Conservation (phyloP, 495 filamentous ascomycete species). For the Annulohypoxylon bovei region DNA sequence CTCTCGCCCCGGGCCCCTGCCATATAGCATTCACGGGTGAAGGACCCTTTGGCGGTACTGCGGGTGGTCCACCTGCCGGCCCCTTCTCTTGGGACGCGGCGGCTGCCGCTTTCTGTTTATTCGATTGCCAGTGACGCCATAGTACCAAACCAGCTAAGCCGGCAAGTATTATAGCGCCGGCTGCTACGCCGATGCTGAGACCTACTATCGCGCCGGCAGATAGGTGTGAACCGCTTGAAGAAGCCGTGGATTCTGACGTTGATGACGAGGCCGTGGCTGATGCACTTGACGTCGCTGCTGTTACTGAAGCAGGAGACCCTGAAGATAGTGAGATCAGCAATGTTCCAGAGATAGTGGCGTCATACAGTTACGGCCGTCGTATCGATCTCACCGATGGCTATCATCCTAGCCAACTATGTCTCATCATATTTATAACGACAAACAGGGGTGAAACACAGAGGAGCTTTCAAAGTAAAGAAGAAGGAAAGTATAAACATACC, state of each 20-base stretch:
- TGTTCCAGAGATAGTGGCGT: background rate
- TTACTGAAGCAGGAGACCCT: conserved; percentile 14
- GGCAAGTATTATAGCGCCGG: conserved; percentile 11
- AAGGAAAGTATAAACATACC: conserved; percentile 16
- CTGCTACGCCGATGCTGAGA: conserved; percentile 28
- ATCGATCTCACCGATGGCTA: background rate
- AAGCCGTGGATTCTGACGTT: conserved; percentile 8
- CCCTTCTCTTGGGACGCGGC: conserved; percentile 9
- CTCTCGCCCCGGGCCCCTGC: conserved; percentile 28
- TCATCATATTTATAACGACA: background rate
- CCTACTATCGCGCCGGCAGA: conserved; percentile 32
- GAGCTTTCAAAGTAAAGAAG: background rate
- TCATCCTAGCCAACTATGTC: background rate
- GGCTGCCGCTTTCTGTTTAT: background rate
- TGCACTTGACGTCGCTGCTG: conserved; percentile 15
- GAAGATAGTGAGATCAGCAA: background rate
- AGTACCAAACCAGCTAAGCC: conserved; percentile 13
- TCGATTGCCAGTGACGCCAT: conserved; percentile 17
- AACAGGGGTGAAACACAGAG: background rate
- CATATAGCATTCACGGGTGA: conserved; percentile 18
- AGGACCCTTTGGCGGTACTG: background rate
- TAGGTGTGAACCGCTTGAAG: conserved; percentile 7
- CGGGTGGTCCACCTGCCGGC: background rate
- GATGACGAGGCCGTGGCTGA: conserved; percentile 1
- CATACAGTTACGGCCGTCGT: background rate